Percentiles rank a stretch among this genome's conserved stretches.
Conservation (phyloP, 2,329 filamentous ascomycete genomes). For the Pezicula neosporulosa region DNA sequence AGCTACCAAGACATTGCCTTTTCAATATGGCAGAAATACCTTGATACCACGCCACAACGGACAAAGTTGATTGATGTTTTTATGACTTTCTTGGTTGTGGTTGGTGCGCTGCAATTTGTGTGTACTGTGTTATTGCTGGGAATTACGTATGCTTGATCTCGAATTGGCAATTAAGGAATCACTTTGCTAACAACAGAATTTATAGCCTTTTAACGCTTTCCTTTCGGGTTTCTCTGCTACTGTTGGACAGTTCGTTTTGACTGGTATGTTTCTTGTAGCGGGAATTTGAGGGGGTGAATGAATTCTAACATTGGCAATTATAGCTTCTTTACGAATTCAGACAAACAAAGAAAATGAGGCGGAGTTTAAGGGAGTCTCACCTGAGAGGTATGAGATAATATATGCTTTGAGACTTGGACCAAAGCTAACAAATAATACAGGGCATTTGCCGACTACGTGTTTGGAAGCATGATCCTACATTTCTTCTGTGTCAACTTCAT, state of each 20-base stretch:
- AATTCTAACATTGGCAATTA: neutral
- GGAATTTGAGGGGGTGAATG: neutral
- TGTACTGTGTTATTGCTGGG: constrained; percentile 86
- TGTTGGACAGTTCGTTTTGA: constrained; percentile 96
- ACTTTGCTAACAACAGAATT: constrained; percentile 6
- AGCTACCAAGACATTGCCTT: constrained; percentile 52
- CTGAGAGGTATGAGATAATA: constrained; percentile 62
- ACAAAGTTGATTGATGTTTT: constrained; percentile 91
- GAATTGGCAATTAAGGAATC: neutral
- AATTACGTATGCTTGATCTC: constrained; percentile 73
- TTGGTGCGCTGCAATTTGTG: constrained; percentile 87
- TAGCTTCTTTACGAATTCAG: constrained; percentile 81
- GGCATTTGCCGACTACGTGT: constrained; percentile 93
- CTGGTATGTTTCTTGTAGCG: constrained; percentile 51
- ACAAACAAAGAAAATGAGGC: constrained; percentile 78
- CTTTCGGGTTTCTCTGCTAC: constrained; percentile 91
- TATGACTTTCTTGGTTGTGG: constrained; percentile 79
- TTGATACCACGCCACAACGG: constrained; percentile 78
- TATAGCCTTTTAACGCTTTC: constrained; percentile 96
- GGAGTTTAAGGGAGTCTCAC: constrained; percentile 73
- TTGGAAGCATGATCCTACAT: constrained; percentile 92
- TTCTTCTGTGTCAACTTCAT: constrained; percentile 99
- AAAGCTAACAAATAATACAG: constrained; percentile 40
- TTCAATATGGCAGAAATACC: constrained; percentile 75
- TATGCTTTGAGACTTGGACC: neutral